Conservation (phyloP, 2,329 filamentous ascomycete species). For the Colletotrichum sp. region DNA sequence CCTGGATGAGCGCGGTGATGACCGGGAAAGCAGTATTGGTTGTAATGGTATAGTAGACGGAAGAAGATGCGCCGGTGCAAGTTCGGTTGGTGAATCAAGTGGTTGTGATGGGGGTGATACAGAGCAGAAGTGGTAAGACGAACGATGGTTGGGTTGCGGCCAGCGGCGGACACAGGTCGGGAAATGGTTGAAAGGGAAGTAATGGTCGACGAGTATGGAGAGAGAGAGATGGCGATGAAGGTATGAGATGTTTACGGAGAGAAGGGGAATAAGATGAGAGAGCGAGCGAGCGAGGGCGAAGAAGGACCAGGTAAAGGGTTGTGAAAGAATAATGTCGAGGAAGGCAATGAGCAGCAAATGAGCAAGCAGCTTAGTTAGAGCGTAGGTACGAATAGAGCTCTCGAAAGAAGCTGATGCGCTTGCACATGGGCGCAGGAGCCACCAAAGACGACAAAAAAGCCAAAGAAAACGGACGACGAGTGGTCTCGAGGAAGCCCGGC, state of each 20-base stretch:
- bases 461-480: slow-evolving; percentile 10
- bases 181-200: background rate
- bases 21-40: background rate
- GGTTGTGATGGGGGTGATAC: background rate
- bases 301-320: background rate
- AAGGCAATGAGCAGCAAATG: background rate
- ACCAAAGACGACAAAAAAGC: slow-evolving; percentile 7
- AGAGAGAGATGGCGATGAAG: background rate
- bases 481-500: slow-evolving; percentile 2
- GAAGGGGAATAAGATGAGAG: background rate
- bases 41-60: background rate
- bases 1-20: background rate
- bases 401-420: slow-evolving; percentile 3
- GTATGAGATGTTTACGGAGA: background rate
- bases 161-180: background rate
- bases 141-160: background rate
- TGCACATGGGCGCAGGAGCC: slow-evolving; percentile 3
- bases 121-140: background rate
- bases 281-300: background rate
- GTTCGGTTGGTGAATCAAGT: background rate
- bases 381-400: background rate
- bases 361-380: background rate
- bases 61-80: background rate
- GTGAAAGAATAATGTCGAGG: background rate
- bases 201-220: background rate